A percentile compares a stretch with the other conserved stretches of the same genome.
Conservation (phyloP, 805 yeast species). For the Metschnikowia lochheadii region DNA sequence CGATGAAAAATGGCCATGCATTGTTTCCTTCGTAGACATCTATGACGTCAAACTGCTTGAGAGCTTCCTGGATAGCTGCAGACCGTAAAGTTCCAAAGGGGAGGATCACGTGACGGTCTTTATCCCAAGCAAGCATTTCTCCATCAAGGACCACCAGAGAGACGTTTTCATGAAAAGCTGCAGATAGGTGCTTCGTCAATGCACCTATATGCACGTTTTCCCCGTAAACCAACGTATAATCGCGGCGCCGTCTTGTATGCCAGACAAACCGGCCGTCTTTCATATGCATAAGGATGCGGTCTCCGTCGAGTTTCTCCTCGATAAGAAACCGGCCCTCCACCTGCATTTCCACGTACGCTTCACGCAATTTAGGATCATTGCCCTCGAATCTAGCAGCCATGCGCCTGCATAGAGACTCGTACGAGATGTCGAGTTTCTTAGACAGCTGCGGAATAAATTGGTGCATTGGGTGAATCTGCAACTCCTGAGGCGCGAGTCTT, state of each 20-base stretch:
- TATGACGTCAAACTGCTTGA: conserved; percentile 28
- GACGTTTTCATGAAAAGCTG: conserved; percentile 38
- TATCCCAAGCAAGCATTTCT: conserved; percentile 89
- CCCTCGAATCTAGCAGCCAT: conserved; percentile 30
- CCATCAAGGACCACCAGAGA: conserved; percentile 65
- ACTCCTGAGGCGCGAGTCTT: conserved; percentile 40
- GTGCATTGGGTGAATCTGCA: conserved; percentile 40
- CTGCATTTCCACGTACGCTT: conserved; percentile 13
- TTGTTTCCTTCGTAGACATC: conserved; percentile 24
- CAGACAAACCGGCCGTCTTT: conserved; percentile 36
- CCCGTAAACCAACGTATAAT: conserved; percentile 71
- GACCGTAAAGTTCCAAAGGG: conserved; percentile 82
- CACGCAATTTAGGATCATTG: conserved; percentile 16
- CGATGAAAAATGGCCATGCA: conserved; percentile 52
- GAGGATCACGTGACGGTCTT: conserved; percentile 46
- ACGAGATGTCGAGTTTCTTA: conserved; percentile 47
- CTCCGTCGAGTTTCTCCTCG: conserved; percentile 95
- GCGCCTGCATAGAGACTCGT: conserved; percentile 46
- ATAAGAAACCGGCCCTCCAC: conserved; percentile 47
- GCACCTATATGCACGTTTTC: conserved; percentile 45
- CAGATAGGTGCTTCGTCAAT: conserved; percentile 47
- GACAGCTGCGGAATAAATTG: conserved; percentile 81
- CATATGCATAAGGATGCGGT: conserved; percentile 76
- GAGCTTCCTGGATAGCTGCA: conserved; percentile 55
- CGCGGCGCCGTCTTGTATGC: conserved; percentile 66